Conservation (phyloP, 1,139 yeast genomes). For the Yamadazyma blattariae region DNA sequence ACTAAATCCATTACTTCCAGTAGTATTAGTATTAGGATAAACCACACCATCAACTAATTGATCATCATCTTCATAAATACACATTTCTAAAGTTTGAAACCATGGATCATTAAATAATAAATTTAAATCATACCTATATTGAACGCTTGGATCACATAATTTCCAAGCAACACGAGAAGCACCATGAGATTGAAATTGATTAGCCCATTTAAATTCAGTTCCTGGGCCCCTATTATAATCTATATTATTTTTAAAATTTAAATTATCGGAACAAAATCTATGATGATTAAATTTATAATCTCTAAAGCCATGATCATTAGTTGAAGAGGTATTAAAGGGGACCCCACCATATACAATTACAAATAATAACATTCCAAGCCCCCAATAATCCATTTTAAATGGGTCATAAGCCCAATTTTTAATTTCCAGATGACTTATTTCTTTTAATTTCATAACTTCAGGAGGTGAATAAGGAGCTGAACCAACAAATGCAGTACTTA, state of each 20-base stretch:
- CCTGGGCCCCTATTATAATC: slow-evolving; percentile 59
- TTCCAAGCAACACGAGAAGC: slow-evolving; percentile 76
- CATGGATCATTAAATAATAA: slow-evolving; percentile 61
- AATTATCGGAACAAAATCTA: slow-evolving; percentile 48
- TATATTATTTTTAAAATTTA: slow-evolving; percentile 50
- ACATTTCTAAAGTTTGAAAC: slow-evolving; percentile 60
- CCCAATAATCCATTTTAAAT: slow-evolving; percentile 70
- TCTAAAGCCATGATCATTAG: slow-evolving; percentile 52
- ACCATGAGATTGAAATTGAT: slow-evolving; percentile 54
- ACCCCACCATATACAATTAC: slow-evolving; percentile 57
- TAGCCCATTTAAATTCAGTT: slow-evolving; percentile 62
- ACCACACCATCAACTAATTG: slow-evolving; percentile 43
- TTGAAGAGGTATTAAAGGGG: slow-evolving; percentile 57
- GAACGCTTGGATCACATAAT: slow-evolving; percentile 61
- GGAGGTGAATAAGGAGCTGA: slow-evolving; percentile 83
- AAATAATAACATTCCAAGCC: slow-evolving; percentile 64
- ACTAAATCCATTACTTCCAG: slow-evolving; percentile 10
- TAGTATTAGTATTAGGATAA: slow-evolving; percentile 18
- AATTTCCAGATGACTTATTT: slow-evolving; percentile 30
- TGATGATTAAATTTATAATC: slow-evolving; percentile 56
- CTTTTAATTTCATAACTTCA: slow-evolving; percentile 59
- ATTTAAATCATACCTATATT: slow-evolving; percentile 52
- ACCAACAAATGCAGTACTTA: slow-evolving; percentile 56
- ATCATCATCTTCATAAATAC: slow-evolving; percentile 53
- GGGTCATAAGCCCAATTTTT: slow-evolving; percentile 59